These are phyloP conservation scores for Hypsizygus ulmarius DNA, from an alignment of 1,284 basidiomycete species.

Conservation along the genomic window DNA sequence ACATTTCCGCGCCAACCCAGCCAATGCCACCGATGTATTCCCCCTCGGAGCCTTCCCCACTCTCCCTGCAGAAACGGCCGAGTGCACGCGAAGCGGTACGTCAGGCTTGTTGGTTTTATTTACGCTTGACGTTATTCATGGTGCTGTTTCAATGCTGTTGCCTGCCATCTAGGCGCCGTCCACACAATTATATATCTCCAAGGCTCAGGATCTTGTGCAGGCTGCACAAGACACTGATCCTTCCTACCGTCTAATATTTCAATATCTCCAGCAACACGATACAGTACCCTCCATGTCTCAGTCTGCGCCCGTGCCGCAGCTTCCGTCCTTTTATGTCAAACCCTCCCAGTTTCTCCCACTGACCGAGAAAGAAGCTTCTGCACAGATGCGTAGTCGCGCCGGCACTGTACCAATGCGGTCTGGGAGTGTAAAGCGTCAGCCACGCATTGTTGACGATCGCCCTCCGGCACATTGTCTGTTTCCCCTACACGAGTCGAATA, in stretches of 20 bases:
- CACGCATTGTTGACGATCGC: background rate
- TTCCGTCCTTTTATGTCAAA: conserved; percentile 30
- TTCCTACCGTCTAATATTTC: conserved; percentile 13
- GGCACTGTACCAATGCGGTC: conserved; percentile 8
- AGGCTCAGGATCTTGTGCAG: conserved; percentile 8
- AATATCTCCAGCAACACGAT: conserved; percentile 19
- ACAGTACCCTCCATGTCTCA: conserved; percentile 40
- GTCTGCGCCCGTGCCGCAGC: conserved; percentile 40
- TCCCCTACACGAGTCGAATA: conserved; percentile 8
- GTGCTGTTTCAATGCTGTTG: background rate
- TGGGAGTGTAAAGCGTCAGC: conserved; percentile 6
- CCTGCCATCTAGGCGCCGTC: conserved; percentile 3
- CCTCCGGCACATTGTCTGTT: background rate
- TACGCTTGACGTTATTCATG: background rate
- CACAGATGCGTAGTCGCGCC: conserved; percentile 12
- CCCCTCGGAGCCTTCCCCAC: conserved; percentile 11
- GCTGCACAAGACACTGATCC: conserved; percentile 11
- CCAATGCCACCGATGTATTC: conserved; percentile 29
- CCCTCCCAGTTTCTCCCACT: conserved; percentile 24
- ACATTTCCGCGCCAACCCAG: conserved; percentile 36
- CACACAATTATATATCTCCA: conserved; percentile 6
- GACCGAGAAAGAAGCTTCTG: conserved; percentile 4
- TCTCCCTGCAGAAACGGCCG: conserved; percentile 12
- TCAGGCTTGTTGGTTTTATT: background rate
- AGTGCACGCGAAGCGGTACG: conserved; percentile 12